These are phyloP conservation scores for Pinus tabuliformis DNA, from an alignment of 75 land plant genomes.

Conservation along the genomic window DNA sequence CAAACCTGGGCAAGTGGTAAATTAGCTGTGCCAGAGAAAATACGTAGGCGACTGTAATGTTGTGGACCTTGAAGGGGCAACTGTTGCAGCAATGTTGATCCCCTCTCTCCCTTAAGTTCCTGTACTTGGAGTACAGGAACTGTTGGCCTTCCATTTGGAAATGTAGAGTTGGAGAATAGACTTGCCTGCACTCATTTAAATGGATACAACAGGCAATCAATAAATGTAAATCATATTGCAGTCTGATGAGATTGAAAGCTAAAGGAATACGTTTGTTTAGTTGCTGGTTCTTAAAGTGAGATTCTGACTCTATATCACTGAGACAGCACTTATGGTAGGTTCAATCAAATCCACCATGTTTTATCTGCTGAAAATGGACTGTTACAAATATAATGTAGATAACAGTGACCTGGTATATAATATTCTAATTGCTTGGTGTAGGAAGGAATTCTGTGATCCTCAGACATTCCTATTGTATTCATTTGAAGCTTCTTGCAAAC, in stretches of 20 bases:
- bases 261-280: background rate
- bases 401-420: background rate
- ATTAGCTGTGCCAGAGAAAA: slow-evolving; percentile 12
- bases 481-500: background rate
- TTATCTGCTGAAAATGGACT: background rate
- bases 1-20: slow-evolving; percentile 11
- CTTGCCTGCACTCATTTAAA: background rate
- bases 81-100: background rate
- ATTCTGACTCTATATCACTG: background rate
- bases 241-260: background rate
- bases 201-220: background rate
- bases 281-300: background rate
- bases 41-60: slow-evolving; percentile 5
- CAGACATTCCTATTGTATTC: background rate
- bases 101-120: background rate
- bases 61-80: background rate
- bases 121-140: slow-evolving; percentile 3
- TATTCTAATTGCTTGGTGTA: background rate
- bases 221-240: background rate
- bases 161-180: background rate
- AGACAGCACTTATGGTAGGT: background rate
- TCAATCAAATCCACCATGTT: background rate
- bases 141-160: slow-evolving; percentile 8
- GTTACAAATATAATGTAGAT: background rate
- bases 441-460: background rate